Evolutionary conservation across 164 flowering plant species (phyloP).

Genomic region (Kingdonia uniflora): DNA sequence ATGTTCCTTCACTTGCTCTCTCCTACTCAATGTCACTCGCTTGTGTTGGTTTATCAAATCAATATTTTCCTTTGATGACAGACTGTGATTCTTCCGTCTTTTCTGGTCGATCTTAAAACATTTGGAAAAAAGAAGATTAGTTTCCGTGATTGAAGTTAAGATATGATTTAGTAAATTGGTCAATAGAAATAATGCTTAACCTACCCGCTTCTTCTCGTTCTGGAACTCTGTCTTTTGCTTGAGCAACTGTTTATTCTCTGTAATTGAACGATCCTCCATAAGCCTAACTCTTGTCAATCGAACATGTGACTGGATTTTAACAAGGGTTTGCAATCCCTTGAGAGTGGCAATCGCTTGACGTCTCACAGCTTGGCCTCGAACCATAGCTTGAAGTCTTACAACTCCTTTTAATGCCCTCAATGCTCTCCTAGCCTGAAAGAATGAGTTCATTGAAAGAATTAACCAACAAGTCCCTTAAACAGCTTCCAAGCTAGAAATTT

Average conservation of each 20-base stretch:
- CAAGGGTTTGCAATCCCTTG: slow-evolving; percentile 28
- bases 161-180: too few relatives aligned
- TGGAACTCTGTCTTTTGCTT: too few relatives aligned
- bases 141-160: too few relatives aligned
- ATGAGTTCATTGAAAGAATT: not conserved
- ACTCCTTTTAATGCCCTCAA: slow-evolving; percentile 75
- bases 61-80: slow-evolving; percentile 36
- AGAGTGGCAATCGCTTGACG: slow-evolving; percentile 26
- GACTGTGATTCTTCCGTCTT: slow-evolving; percentile 49
- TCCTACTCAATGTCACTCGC: slow-evolving; percentile 37
- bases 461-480: not conserved
- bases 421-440: slow-evolving; percentile 76
- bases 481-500: not conserved
- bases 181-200: not conserved
- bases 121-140: too few relatives aligned
- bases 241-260: slow-evolving; percentile 12
- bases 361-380: slow-evolving; percentile 64
- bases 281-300: slow-evolving; percentile 14
- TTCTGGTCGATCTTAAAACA: not conserved
- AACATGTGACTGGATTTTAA: slow-evolving; percentile 23
- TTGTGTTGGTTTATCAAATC: slow-evolving; percentile 33
- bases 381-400: slow-evolving; percentile 77
- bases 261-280: slow-evolving; percentile 8
- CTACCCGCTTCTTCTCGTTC: not conserved
- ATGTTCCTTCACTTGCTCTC: slow-evolving; percentile 50